A percentile compares a stretch with the other conserved stretches of the same genome.
Evolutionary conservation across 148 eudicot species (phyloP).

Genomic region (Fagopyrum tataricum): DNA sequence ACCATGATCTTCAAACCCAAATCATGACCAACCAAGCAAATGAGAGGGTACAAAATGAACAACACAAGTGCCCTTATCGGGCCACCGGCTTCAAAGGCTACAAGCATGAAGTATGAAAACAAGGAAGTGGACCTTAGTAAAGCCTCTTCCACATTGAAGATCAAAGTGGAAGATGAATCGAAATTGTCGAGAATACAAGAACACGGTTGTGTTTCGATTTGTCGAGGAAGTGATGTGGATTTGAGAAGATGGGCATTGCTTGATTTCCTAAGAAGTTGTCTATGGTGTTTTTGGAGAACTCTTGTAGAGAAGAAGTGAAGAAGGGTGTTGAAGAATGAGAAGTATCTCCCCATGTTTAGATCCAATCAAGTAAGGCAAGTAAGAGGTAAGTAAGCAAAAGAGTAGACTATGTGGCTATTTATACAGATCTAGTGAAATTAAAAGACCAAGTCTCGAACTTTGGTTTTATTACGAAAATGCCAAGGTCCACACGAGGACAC

Average conservation of each 20-base stretch:
- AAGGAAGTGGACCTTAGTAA: slow-evolving; percentile 42
- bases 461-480: slow-evolving; percentile 1
- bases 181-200: not conserved
- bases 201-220: not conserved
- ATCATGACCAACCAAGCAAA: slow-evolving; percentile 33
- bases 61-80: slow-evolving; percentile 53
- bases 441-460: not conserved
- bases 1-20: slow-evolving; percentile 50
- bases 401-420: not conserved
- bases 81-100: slow-evolving; percentile 80
- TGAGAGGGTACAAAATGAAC: slow-evolving; percentile 47
- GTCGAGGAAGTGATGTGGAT: not conserved
- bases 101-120: slow-evolving; percentile 80
- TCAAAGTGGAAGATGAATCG: slow-evolving; percentile 12
- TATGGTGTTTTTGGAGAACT: not conserved
- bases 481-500: not conserved
- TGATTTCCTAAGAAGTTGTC: not conserved
- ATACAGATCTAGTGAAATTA: not conserved
- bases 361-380: not conserved
- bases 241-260: slow-evolving; percentile 7
- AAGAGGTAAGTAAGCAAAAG: not conserved
- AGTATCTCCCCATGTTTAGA: not conserved
- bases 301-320: slow-evolving; percentile 8
- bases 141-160: slow-evolving; percentile 58
- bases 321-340: not conserved